These are phyloP conservation scores for Fraxinus pennsylvanica DNA, from an alignment of 257 asterid species.

Conservation along the genomic window DNA sequence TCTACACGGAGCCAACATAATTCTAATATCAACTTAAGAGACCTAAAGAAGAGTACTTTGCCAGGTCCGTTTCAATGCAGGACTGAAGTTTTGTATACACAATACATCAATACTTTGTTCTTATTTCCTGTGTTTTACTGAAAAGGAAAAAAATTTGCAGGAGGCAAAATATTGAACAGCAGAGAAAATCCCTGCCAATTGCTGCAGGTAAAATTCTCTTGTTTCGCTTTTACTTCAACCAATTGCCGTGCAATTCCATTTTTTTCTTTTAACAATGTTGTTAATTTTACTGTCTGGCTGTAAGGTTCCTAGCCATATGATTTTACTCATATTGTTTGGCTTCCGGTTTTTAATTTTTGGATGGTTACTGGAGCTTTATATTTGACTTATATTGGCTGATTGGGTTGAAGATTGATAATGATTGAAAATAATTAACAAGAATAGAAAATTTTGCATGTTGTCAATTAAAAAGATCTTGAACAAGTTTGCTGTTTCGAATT, in stretches of 20 bases:
- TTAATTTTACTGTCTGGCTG: not conserved
- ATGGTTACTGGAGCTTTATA: not conserved
- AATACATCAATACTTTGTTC: not conserved
- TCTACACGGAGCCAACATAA: not conserved
- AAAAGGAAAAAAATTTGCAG: constrained; percentile 32
- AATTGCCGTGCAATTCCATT: not conserved
- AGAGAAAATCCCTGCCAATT: constrained; percentile 71
- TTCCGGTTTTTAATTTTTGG: not conserved
- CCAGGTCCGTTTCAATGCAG: not conserved
- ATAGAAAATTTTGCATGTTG: not conserved
- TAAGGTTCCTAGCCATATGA: constrained; percentile 2
- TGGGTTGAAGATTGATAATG: constrained; percentile 16
- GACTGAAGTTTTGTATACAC: not conserved
- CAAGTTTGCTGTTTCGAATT: constrained; percentile 3
- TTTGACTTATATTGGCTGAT: not conserved
- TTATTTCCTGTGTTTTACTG: not conserved
- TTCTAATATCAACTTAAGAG: not conserved
- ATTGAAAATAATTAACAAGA: not conserved
- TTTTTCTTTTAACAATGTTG: not conserved
- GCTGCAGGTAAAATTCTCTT: constrained; percentile 55
- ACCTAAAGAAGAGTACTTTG: not conserved
- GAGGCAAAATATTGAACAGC: constrained; percentile 63
- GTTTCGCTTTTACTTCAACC: not conserved
- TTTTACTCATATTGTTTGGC: constrained; percentile 2
- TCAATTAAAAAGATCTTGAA: constrained; percentile 4